phyloP scores from a whole-genome alignment of 345 rosid species.

The Combretum micranthum region DNA sequence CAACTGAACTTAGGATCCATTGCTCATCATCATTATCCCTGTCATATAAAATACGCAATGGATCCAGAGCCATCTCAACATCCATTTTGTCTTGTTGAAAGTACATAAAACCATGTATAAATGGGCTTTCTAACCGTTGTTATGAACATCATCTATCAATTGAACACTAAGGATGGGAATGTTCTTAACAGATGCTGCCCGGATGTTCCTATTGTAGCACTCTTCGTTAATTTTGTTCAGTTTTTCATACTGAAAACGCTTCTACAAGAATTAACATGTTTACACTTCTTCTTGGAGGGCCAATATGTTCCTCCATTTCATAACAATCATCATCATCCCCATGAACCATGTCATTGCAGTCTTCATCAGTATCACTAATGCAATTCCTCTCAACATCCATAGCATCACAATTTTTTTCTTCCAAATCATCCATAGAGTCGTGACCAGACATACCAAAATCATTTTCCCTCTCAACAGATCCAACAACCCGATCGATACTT shows the following conservation, averaged over 20 bases:
- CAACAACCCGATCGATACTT: constrained; percentile 18
- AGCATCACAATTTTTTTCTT: constrained; percentile 17
- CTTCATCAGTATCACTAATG: constrained; percentile 14
- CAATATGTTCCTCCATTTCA: constrained; percentile 22
- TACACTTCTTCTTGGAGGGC: constrained; percentile 22
- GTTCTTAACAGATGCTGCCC: constrained; percentile 76
- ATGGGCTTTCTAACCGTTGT: constrained; percentile 39
- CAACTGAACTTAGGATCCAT: constrained; percentile 47
- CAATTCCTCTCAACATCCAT: constrained; percentile 19
- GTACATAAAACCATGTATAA: constrained; percentile 53
- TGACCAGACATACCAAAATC: constrained; percentile 13
- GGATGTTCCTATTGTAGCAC: constrained; percentile 68
- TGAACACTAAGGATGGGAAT: constrained; percentile 99
- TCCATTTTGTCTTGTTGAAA: constrained; percentile 76
- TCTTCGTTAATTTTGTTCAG: constrained; percentile 38
- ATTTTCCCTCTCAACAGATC: constrained; percentile 23
- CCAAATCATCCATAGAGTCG: constrained; percentile 21
- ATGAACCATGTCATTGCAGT: constrained; percentile 9
- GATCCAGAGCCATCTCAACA: constrained; percentile 87
- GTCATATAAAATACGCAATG: constrained; percentile 71
- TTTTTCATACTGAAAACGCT: constrained; percentile 35
- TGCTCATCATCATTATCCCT: constrained; percentile 95
- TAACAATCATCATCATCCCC: background rate
- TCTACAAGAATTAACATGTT: constrained; percentile 56
- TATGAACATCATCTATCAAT: no score